Percentiles rank a stretch among this genome's conserved stretches.
Evolutionary conservation across 1,139 yeast genomes (phyloP).

Genomic region (Taiozyma sp.): DNA sequence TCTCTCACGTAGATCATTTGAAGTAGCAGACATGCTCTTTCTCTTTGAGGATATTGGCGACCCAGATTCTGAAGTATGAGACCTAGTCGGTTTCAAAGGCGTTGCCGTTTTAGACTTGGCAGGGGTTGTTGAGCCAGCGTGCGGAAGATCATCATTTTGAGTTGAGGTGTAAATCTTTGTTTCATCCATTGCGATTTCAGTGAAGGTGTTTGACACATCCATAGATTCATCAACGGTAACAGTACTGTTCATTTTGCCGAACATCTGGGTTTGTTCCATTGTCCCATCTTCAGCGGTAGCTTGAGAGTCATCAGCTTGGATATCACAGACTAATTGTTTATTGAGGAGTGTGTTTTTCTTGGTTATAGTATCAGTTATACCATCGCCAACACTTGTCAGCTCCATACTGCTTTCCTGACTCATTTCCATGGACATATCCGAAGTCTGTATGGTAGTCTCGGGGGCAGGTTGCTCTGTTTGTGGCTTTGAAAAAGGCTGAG

Average conservation of each 20-base stretch:
- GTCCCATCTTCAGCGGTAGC: slow-evolving; percentile 8
- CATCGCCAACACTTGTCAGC: slow-evolving; percentile 15
- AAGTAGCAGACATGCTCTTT: slow-evolving; percentile 8
- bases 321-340: slow-evolving; percentile 3
- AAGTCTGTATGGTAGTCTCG: too few relatives aligned
- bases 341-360: slow-evolving; percentile 17
- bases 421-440: slow-evolving; percentile 1
- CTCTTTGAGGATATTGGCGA: slow-evolving; percentile 23
- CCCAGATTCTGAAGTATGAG: slow-evolving; percentile 23
- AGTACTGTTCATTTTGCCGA: slow-evolving; percentile 3
- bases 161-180: slow-evolving; percentile 5
- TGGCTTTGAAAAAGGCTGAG: slow-evolving; percentile 11
- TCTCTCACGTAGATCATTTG: slow-evolving; percentile 17
- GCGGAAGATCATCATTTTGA: neutral
- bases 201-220: slow-evolving; percentile 9
- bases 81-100: slow-evolving; percentile 19
- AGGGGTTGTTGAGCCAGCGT: slow-evolving; percentile 4
- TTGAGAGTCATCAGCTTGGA: neutral
- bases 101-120: slow-evolving; percentile 7
- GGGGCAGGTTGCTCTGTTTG: neutral
- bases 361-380: slow-evolving; percentile 16
- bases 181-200: slow-evolving; percentile 15
- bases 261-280: slow-evolving; percentile 21
- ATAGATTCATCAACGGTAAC: slow-evolving; percentile 2
- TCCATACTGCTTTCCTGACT: slow-evolving; percentile 10